Conservation (phyloP, 1,139 yeast species). For the Kodamaea ohmeri region DNA sequence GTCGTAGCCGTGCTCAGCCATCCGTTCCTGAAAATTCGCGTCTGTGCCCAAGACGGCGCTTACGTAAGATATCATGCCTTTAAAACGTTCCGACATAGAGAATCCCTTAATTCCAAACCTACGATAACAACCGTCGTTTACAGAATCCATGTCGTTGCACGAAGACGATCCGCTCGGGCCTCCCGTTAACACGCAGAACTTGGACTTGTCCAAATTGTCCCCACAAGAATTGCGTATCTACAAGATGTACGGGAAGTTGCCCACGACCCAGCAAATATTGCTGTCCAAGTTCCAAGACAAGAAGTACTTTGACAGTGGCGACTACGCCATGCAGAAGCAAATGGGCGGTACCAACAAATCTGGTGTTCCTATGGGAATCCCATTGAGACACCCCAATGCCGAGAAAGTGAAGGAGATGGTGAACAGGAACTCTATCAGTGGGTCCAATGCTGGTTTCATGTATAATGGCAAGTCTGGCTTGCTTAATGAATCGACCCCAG, state of each 20-base stretch:
- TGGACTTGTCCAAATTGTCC: slow-evolving; percentile 56
- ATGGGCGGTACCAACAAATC: slow-evolving; percentile 31
- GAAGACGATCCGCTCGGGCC: slow-evolving; percentile 51
- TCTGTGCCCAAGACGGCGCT: background rate
- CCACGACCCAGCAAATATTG: slow-evolving; percentile 79
- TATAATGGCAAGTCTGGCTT: slow-evolving; percentile 47
- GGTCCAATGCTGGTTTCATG: slow-evolving; percentile 43
- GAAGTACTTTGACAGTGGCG: slow-evolving; percentile 95
- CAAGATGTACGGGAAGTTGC: slow-evolving; percentile 84
- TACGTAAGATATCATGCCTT: slow-evolving; percentile 7
- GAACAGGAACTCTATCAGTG: slow-evolving; percentile 46
- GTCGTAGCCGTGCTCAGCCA: background rate
- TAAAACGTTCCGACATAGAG: background rate
- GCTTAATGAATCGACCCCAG: slow-evolving; percentile 43
- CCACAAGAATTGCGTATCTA: slow-evolving; percentile 71
- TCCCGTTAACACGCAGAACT: slow-evolving; percentile 43
- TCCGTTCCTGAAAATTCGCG: background rate
- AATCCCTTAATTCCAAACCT: slow-evolving; percentile 2
- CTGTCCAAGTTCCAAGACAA: slow-evolving; percentile 81
- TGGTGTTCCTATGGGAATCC: slow-evolving; percentile 32
- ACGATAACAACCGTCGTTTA: background rate
- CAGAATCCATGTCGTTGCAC: slow-evolving; percentile 8
- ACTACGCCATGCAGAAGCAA: slow-evolving; percentile 85
- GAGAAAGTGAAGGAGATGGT: slow-evolving; percentile 49
- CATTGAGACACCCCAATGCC: slow-evolving; percentile 48